Percentiles rank a stretch among this genome's conserved stretches.
phyloP scores from a whole-genome alignment of 768 basidiomycete species.

The Xanthoconium purpureum region DNA sequence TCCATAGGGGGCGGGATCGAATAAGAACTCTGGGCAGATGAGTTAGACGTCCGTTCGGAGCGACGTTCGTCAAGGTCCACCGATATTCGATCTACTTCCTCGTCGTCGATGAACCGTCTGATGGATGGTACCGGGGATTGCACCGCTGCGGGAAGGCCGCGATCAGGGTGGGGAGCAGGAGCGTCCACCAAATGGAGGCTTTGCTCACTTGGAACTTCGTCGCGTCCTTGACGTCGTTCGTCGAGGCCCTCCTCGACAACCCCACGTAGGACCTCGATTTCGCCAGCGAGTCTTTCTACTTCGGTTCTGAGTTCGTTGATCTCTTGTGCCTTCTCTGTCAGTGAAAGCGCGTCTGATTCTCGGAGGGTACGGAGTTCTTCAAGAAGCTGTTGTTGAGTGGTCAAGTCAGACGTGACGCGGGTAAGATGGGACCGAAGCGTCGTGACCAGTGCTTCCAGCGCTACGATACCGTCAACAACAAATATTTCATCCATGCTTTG shows the following conservation, averaged over 20 bases:
- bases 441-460: conserved; percentile 74
- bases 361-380: conserved; percentile 60
- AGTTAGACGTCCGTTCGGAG: conserved; percentile 43
- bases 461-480: conserved; percentile 38
- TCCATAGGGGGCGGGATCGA: conserved; percentile 4
- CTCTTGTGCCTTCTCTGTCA: conserved; percentile 62
- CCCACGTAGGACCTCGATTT: conserved; percentile 82
- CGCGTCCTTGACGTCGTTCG: conserved; percentile 59
- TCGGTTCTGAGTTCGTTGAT: conserved; percentile 67
- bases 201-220: conserved; percentile 27
- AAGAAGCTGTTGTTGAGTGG: conserved; percentile 71
- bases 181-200: background rate
- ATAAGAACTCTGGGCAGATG: conserved; percentile 20
- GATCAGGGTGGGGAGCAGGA: background rate
- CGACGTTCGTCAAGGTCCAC: conserved; percentile 66
- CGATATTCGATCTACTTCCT: conserved; percentile 61
- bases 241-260: conserved; percentile 86
- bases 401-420: conserved; percentile 74
- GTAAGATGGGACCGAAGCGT: conserved; percentile 73
- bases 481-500: background rate
- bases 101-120: conserved; percentile 48
- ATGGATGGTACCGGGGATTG: conserved; percentile 9
- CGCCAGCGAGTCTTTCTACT: conserved; percentile 77
- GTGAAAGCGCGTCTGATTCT: conserved; percentile 55
- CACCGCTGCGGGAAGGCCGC: background rate